Evolutionary conservation across 805 yeast species (phyloP).

Genomic region (Saccharomycopsis javanensis): DNA sequence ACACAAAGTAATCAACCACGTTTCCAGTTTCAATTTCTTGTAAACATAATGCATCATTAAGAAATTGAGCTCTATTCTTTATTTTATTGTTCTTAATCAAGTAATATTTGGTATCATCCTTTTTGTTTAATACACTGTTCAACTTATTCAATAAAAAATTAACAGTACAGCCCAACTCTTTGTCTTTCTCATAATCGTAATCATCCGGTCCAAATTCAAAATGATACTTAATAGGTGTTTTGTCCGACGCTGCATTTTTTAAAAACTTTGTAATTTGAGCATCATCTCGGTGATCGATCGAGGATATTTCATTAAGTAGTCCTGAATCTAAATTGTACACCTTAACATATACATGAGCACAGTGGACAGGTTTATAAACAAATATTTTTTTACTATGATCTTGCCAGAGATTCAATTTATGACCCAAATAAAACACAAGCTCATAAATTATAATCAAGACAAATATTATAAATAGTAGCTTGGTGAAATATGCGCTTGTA

Average conservation of each 20-base stretch:
- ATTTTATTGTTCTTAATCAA: conserved; percentile 18
- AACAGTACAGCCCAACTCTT: conserved; percentile 62
- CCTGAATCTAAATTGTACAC: conserved; percentile 31
- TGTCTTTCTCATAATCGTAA: conserved; percentile 47
- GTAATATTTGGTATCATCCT: conserved; percentile 33
- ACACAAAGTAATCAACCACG: conserved; percentile 30
- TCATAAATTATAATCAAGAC: conserved; percentile 28
- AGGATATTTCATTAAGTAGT: not conserved
- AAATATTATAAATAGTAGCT: conserved; percentile 21
- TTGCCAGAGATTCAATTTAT: conserved; percentile 36
- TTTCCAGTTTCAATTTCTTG: conserved; percentile 47
- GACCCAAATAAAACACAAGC: conserved; percentile 34
- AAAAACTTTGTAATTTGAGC: not conserved
- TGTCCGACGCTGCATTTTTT: not conserved
- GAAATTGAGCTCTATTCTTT: conserved; percentile 22
- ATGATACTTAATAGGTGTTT: conserved; percentile 44
- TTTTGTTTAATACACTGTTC: conserved; percentile 32
- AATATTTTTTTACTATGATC: conserved; percentile 51
- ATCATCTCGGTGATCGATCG: not conserved
- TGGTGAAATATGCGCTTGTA: conserved; percentile 20
- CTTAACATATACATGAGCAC: conserved; percentile 59
- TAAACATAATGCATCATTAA: conserved; percentile 37
- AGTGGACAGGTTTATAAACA: conserved; percentile 65
- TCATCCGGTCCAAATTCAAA: conserved; percentile 80
- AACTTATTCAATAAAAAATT: conserved; percentile 50